Base-by-base conservation (phyloP, 306 rosid species). In the Potentilla sterilis region DNA sequence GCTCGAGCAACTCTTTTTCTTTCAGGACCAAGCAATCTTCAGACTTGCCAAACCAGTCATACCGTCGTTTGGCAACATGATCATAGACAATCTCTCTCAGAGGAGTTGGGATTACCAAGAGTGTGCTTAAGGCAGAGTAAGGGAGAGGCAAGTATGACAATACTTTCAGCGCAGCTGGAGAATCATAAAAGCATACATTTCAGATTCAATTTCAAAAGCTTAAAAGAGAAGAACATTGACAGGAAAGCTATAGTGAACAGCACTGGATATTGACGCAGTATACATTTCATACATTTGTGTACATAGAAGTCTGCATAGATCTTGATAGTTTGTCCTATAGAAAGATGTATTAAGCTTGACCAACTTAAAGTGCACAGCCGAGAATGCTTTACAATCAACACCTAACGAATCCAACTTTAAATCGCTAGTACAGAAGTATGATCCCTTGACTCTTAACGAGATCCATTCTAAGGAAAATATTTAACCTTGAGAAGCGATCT, bases 91-190 rank as follows among this genome's bases (percentile, higher is more conserved):
- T 59, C 62, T 89, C 96, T 77, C 95, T 89, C 19, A 90, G 28
- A 28, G 96, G 96, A 79, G 87, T 76, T 24, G 96, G 93, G 70
- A 90, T 67, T 68, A 89, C 77, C 82, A 77, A 75, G 35, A 90
- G 69, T 3, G 75, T 15, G 76, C 90, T 90, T 55, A 89, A 68
- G 40, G 93, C 84, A 49, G 91, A 90, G 89, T 85, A 87, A 61
- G 95, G 98, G 32, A 67, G 81, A 1, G 98, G 98, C 86, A 93
- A 73, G 86, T 89, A 86, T 8, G 98, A 90, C 70, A 86, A 37
- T 5, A 90, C 96, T 75, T 73, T 85, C 81, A 93, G 81, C 32
- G 93, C 95, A 86, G 93, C 96, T 89, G 91, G 89, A 87, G 38
- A 59, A 70, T 70, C 80, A 83, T 43, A 46, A 40, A 22, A 66